Evolutionary conservation across 306 rosid genomes (phyloP).

Genomic region (Dicorynia guianensis): DNA sequence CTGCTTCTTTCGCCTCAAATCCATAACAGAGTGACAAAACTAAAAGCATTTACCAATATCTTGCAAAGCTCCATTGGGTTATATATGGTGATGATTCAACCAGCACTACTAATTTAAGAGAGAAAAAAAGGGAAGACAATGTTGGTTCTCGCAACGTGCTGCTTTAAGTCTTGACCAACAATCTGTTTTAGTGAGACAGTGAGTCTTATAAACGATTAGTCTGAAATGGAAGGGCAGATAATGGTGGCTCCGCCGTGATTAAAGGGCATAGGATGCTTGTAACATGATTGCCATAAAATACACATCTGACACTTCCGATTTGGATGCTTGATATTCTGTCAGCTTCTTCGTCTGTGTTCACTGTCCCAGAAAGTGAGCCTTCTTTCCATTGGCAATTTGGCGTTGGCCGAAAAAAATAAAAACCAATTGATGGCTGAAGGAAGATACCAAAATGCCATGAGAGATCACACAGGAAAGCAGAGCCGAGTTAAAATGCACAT

Average conservation of each 20-base stretch:
- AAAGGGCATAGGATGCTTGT: slow-evolving; percentile 31
- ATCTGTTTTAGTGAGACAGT: neutral
- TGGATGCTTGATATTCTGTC: slow-evolving; percentile 26
- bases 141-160: slow-evolving; percentile 13
- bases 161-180: neutral
- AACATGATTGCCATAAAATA: slow-evolving; percentile 26
- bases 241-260: slow-evolving; percentile 25
- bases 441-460: slow-evolving; percentile 4
- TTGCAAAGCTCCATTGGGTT: neutral
- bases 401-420: neutral
- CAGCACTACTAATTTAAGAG: neutral
- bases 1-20: slow-evolving; percentile 1
- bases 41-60: neutral
- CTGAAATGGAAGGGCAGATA: neutral
- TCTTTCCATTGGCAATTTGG: neutral
- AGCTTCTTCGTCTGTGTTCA: slow-evolving; percentile 18
- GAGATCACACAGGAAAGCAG: too few species aligned
- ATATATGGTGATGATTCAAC: slow-evolving; percentile 10
- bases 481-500: too few species aligned
- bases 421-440: neutral
- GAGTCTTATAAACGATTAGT: neutral
- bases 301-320: neutral
- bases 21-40: neutral
- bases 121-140: neutral
- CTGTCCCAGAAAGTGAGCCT: neutral